Conservation (phyloP, 495 filamentous ascomycete species). For the Xylaria acuta region DNA sequence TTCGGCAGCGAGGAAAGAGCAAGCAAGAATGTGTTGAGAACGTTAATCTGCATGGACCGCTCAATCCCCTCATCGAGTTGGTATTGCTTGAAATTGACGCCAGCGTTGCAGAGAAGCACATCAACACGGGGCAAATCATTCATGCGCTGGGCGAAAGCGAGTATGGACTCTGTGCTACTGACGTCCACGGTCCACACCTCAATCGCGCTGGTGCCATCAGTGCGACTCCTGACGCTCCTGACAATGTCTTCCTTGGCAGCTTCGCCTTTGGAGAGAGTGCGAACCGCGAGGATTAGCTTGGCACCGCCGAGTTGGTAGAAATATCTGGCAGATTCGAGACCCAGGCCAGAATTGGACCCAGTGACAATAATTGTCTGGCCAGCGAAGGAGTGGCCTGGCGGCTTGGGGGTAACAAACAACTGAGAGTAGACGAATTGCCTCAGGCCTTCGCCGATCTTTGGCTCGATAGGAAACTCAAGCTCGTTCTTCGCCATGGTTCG, state of each 20-base stretch:
- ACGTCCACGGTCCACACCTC: not conserved
- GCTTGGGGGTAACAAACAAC: conserved; percentile 46
- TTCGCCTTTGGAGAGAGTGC: conserved; percentile 48
- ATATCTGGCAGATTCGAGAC: conserved; percentile 53
- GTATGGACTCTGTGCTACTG: not conserved
- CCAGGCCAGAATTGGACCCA: conserved; percentile 57
- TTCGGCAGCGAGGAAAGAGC: conserved; percentile 47
- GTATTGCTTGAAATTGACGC: conserved; percentile 43
- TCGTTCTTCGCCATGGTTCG: not conserved
- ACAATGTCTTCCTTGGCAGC: conserved; percentile 41
- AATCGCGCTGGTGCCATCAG: not conserved
- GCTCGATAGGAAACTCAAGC: conserved; percentile 9
- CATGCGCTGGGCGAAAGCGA: conserved; percentile 3
- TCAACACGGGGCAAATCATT: conserved; percentile 47
- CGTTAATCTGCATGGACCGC: conserved; percentile 54
- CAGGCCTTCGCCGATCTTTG: conserved; percentile 4
- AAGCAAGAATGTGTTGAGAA: conserved; percentile 50
- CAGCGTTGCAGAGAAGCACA: conserved; percentile 54
- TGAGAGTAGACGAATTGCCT: conserved; percentile 52
- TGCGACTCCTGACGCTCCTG: conserved; percentile 11
- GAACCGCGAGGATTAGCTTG: conserved; percentile 55
- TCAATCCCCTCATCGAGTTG: conserved; percentile 48
- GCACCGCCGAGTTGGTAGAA: conserved; percentile 44
- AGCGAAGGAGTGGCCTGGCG: conserved; percentile 27
- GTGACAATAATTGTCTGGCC: conserved; percentile 58